Evolutionary conservation across 2,329 filamentous ascomycete species (phyloP).

Genomic region (Cladosporium sphaerospermum): DNA sequence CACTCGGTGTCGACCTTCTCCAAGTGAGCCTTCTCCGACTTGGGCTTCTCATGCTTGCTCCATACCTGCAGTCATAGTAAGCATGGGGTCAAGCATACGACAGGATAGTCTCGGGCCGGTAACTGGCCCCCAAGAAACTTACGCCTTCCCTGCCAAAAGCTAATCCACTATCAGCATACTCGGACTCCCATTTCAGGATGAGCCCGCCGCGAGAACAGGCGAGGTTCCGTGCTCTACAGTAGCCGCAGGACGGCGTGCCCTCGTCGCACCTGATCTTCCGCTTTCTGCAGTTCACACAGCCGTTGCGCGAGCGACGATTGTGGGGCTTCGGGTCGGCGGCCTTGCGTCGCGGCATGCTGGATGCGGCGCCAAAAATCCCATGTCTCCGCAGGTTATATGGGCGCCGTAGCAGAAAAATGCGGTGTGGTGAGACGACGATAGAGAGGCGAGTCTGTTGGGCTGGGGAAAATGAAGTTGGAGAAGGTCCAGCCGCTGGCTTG

Average conservation of each 20-base stretch:
- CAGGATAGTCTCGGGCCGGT: not conserved
- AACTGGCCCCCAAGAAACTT: slow-evolving; percentile 24
- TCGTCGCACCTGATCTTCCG: slow-evolving; percentile 39
- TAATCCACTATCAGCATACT: slow-evolving; percentile 36
- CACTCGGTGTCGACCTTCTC: slow-evolving; percentile 12
- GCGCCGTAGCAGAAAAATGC: not conserved
- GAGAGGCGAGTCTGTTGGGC: slow-evolving; percentile 1
- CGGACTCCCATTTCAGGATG: slow-evolving; percentile 27
- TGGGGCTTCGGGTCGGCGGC: slow-evolving; percentile 15
- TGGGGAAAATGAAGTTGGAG: not conserved
- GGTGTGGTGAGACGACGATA: not conserved
- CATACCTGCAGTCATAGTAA: slow-evolving; percentile 2
- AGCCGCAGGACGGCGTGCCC: slow-evolving; percentile 33
- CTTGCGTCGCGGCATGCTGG: slow-evolving; percentile 15
- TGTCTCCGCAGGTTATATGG: slow-evolving; percentile 3
- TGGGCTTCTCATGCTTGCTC: slow-evolving; percentile 11
- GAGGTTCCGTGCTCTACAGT: slow-evolving; percentile 32
- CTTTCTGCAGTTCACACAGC: slow-evolving; percentile 36
- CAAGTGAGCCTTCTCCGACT: slow-evolving; percentile 12
- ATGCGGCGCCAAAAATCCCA: not conserved
- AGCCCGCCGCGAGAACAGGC: slow-evolving; percentile 28
- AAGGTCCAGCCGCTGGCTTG: slow-evolving; percentile 5
- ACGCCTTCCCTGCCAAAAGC: slow-evolving; percentile 40
- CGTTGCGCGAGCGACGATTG: slow-evolving; percentile 31
- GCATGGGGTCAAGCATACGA: not conserved